Evolutionary conservation across 2,329 filamentous ascomycete genomes (phyloP), one percentile per base, ranked within the genome.

Genomic region (Fusarium setosum): DNA sequence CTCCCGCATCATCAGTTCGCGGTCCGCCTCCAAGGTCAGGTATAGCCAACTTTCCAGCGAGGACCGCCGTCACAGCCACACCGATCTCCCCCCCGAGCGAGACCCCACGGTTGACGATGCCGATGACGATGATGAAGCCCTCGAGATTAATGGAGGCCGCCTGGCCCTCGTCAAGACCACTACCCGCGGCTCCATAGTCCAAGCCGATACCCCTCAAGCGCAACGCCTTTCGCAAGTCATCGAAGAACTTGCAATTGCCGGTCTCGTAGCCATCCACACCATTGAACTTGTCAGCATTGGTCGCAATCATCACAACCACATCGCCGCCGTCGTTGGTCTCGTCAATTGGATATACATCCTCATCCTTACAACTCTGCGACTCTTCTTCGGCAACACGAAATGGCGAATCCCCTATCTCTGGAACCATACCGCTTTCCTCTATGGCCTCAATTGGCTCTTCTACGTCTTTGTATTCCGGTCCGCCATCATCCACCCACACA

Each of bases 381-480:
- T 97, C 72, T 89, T 79, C 79, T 88, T 84, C 79, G 90, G 77
- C 77, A 88, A 81, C 79, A 88, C 80, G 72, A 88, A 83, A 84
- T 93, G 80, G 86, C 86, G 76, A 77, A 76, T 96, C 13, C 90
- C 91, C 9, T 84, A 86, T 59, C 81, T 98, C 9, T 99, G 96
- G 96, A 94, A 95, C 74, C 96, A 99, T 78, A 98, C 96, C 0
- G 92, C 93, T 18, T 80, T 86, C 64, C 88, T 99, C 53, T 99
- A 99, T 77, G 86, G 87, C 54, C 82, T 89, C 53, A 90, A 94
- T 75, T 99, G 95, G 93, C 73, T 96, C 6, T 90, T 94, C 72
- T 84, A 85, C 9, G 65, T 95, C 21, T 82, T 93, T 68, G 79
- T 95, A 6, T 96, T 98, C 81, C 93, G 96, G 58, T 97, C 95